These are phyloP conservation scores for Xylariaceae sp. DNA, from an alignment of 2,329 filamentous ascomycete species.

Conservation along the genomic window DNA sequence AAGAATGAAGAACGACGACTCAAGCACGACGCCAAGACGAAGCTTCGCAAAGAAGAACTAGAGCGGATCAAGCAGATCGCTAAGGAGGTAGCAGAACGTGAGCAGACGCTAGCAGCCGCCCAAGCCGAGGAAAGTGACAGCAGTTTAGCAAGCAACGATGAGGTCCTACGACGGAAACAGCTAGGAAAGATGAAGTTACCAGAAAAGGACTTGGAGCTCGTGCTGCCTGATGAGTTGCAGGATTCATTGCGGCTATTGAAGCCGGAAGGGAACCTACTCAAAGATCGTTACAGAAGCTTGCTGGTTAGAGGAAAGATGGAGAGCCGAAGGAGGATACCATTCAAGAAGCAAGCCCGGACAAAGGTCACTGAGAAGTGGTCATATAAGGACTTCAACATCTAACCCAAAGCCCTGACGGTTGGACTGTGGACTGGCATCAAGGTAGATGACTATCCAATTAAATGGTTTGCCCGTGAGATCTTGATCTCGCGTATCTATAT, in stretches of 20 bases:
- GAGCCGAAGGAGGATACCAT: constrained; percentile 68
- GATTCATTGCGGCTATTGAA: constrained; percentile 76
- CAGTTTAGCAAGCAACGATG: constrained; percentile 47
- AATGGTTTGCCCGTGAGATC: not conserved
- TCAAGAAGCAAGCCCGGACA: constrained; percentile 74
- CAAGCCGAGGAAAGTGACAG: constrained; percentile 43
- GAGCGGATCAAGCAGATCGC: constrained; percentile 66
- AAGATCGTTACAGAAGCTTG: constrained; percentile 85
- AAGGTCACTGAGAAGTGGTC: constrained; percentile 93
- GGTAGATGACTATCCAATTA: not conserved
- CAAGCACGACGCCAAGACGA: constrained; percentile 70
- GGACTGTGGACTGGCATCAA: not conserved
- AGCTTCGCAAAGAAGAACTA: constrained; percentile 65
- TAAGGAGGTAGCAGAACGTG: constrained; percentile 54
- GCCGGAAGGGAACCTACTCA: constrained; percentile 91
- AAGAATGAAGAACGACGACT: constrained; percentile 78
- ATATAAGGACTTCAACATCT: constrained; percentile 83
- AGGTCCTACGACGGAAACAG: constrained; percentile 61
- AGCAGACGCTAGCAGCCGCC: constrained; percentile 43
- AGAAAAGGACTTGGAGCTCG: constrained; percentile 72
- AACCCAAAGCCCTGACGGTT: constrained; percentile 1
- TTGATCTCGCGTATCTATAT: not conserved
- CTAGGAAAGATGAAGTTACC: constrained; percentile 70
- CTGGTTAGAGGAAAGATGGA: constrained; percentile 87
- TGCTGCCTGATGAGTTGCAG: constrained; percentile 77